Evolutionary conservation across 1,139 yeast species (phyloP).

Genomic region (Saccharomyces pastorianus): DNA sequence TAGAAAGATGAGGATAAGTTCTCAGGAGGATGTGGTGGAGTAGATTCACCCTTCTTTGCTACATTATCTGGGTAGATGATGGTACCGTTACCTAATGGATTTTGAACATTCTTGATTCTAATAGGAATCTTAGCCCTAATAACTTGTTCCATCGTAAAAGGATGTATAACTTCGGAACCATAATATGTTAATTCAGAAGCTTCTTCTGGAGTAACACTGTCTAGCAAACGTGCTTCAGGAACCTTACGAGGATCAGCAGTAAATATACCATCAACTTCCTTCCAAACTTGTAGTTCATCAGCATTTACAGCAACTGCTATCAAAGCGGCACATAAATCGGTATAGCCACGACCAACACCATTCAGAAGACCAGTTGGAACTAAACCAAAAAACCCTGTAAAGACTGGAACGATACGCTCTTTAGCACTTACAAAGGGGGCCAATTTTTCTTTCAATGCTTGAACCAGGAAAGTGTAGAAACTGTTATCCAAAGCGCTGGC

Average conservation of each 20-base stretch:
- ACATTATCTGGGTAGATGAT: constrained; percentile 86
- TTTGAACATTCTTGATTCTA: constrained; percentile 89
- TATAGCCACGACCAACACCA: constrained; percentile 94
- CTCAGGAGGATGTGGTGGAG: constrained; percentile 94
- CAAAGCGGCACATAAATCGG: constrained; percentile 94
- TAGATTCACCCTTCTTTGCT: constrained; percentile 74
- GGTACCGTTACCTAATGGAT: constrained; percentile 86
- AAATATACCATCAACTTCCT: constrained; percentile 96
- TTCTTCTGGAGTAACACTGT: constrained; percentile 93
- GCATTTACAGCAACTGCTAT: constrained; percentile 89
- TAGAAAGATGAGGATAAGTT: constrained; percentile 44
- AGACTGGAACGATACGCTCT: constrained; percentile 57
- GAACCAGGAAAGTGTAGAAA: constrained; percentile 60
- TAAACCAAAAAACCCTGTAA: constrained; percentile 90
- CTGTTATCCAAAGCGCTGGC: constrained; percentile 51
- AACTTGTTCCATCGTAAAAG: constrained; percentile 98
- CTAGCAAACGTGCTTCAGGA: constrained; percentile 74
- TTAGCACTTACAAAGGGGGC: constrained; percentile 28
- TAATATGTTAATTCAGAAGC: constrained; percentile 96
- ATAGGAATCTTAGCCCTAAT: constrained; percentile 93
- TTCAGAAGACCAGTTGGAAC: constrained; percentile 91
- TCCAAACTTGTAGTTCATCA: constrained; percentile 94
- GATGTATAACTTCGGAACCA: constrained; percentile 96
- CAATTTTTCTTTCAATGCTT: constrained; percentile 51
- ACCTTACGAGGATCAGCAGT: constrained; percentile 98